phyloP scores from a whole-genome alignment of 2,329 filamentous ascomycete species.

The Paecilomyces fulvus region DNA sequence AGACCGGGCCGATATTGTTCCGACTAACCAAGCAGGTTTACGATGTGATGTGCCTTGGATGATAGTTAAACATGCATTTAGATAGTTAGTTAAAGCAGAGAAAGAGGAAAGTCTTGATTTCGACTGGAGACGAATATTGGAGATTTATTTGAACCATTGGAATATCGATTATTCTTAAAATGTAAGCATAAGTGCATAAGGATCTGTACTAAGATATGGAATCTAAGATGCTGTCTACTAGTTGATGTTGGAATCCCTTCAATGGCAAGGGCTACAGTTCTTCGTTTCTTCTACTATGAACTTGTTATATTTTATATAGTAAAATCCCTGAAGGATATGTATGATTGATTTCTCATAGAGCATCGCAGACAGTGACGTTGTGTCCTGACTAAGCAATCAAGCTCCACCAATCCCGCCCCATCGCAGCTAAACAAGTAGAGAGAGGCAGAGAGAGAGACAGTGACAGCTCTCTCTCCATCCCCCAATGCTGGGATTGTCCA shows the following conservation, averaged over 20 bases:
- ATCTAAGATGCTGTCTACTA: not conserved
- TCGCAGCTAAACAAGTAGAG: not conserved
- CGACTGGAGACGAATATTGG: too few relatives aligned
- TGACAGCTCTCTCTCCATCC: not conserved
- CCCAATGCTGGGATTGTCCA: not conserved
- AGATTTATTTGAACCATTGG: not conserved
- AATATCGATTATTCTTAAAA: not conserved
- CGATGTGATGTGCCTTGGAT: not conserved
- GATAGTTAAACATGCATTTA: not conserved
- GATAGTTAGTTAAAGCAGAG: not conserved
- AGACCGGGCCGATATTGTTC: slow-evolving; percentile 27
- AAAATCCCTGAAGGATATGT: too few relatives aligned
- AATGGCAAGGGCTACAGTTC: not conserved
- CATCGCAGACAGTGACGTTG: not conserved
- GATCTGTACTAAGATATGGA: not conserved
- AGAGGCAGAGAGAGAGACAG: not conserved
- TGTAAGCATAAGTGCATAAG: not conserved
- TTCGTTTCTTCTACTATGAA: too few relatives aligned
- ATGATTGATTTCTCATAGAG: too few relatives aligned
- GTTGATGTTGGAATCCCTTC: not conserved
- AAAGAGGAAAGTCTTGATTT: not conserved
- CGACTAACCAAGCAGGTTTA: slow-evolving; percentile 13
- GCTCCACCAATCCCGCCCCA: slow-evolving; percentile 6
- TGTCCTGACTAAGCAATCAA: slow-evolving; percentile 8
- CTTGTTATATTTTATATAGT: too few relatives aligned